These are phyloP conservation scores for Fistulinella cinereoalba DNA, from an alignment of 1,284 basidiomycete species.

Conservation along the genomic window DNA sequence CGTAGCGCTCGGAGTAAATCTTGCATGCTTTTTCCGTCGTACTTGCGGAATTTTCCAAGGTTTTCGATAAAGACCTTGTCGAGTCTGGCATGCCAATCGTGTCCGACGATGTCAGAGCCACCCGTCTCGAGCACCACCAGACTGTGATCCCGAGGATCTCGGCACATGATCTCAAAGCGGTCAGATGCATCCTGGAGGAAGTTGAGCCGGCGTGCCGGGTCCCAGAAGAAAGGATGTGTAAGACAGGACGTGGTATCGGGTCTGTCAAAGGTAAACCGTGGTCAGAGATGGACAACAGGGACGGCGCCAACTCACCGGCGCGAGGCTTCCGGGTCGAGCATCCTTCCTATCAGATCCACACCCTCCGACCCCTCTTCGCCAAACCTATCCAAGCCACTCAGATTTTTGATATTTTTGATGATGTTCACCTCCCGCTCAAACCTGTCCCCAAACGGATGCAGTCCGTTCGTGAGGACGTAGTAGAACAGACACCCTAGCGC, in stretches of 20 bases:
- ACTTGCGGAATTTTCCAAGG: conserved; percentile 95
- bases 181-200: conserved; percentile 98
- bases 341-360: conserved; percentile 68
- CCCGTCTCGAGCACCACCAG: conserved; percentile 75
- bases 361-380: conserved; percentile 93
- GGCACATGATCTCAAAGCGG: conserved; percentile 96
- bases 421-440: conserved; percentile 94
- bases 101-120: conserved; percentile 69
- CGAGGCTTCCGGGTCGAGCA: conserved; percentile 75
- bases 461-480: conserved; percentile 83
- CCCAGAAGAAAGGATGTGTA: conserved; percentile 97
- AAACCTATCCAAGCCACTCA: conserved; percentile 71
- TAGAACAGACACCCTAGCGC: conserved; percentile 92
- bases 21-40: conserved; percentile 87
- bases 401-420: conserved; percentile 69
- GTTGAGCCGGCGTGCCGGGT: conserved; percentile 76
- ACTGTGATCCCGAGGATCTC: conserved; percentile 80
- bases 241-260: conserved; percentile 87
- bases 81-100: conserved; percentile 85
- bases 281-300: not conserved
- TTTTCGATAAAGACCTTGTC: conserved; percentile 93
- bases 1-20: conserved; percentile 90
- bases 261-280: conserved; percentile 43
- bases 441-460: conserved; percentile 88
- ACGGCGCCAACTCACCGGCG: conserved; percentile 52